Evolutionary conservation across 164 flowering plant species (phyloP), one percentile per base, ranked within the genome.

Genomic region (Santalum album): DNA sequence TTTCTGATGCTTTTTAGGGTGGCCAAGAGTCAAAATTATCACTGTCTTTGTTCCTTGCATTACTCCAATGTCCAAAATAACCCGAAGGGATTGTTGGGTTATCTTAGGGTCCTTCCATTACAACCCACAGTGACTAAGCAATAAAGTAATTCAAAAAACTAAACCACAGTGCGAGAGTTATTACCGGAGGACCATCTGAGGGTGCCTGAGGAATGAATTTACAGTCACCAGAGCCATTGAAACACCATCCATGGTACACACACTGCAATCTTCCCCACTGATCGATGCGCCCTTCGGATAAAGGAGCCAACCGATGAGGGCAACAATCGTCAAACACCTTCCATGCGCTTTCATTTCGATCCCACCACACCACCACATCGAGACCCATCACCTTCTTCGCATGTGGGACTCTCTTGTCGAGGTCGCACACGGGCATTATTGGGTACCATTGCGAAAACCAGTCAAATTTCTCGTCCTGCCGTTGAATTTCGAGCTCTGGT

Each of bases 191-290:
- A 19, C 90, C 96, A 51, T 90, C 95, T 0, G 61, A 76, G 16
- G 97, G 88, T 1, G 96, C 89, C 43, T 90, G 98, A 63, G 98
- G 98, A 54, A 90, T 86, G 57, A 85, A 63, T 54, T 87, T 79
- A 69, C 96, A 90, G 50, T 79, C 81, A 53, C 96, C 98, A 25
- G 86, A 61, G 39, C 96, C 98, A 72, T 68, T 67, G 51, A 91
- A 91, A 54, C 95, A 92, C 98, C 96, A 86, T 5, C 96, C 98
- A 69, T 92, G 98, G 62, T 92, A 88, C 39, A 84, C 95, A 64
- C 98, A 92, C 67, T 92, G 98, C 74, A 92, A 58, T 59, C 96
- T 71, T 0, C 96, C 96, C 86, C 82, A 79, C 55, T 79, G 81
- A 70, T 87, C 98, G 44, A 90, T 82, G 65, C 91, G 66, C 1